Conservation (phyloP, 2,329 filamentous ascomycete species). For the Myotisia sp. region DNA sequence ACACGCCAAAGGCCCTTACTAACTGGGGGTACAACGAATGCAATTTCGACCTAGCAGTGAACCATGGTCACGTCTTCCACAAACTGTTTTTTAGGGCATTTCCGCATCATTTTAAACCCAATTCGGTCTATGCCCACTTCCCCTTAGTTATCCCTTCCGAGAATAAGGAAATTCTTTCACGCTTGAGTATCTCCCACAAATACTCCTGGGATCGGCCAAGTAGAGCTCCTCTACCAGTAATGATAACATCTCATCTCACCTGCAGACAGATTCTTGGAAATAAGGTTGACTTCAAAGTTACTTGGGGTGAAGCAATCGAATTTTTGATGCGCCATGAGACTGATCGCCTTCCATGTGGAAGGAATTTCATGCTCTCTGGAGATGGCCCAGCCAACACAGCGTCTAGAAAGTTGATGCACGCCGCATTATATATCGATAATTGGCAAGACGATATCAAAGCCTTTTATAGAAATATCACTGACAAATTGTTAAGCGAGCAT, state of each 20-base stretch:
- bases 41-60: conserved; percentile 17
- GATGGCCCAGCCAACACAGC: conserved; percentile 11
- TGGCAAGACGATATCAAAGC: conserved; percentile 11
- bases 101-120: conserved; percentile 16
- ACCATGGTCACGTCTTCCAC: conserved; percentile 19
- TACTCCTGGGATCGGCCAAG: conserved; percentile 14
- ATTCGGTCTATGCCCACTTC: conserved; percentile 17
- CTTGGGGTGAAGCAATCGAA: conserved; percentile 14
- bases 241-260: conserved; percentile 11
- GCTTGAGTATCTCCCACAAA: conserved; percentile 11
- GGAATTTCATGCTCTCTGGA: conserved; percentile 15
- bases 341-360: conserved; percentile 13
- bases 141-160: conserved; percentile 17
- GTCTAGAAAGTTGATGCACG: conserved; percentile 13
- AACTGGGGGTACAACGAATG: conserved; percentile 29
- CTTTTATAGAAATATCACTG: conserved; percentile 12
- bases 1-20: conserved; percentile 21
- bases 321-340: conserved; percentile 10
- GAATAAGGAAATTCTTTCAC: conserved; percentile 16
- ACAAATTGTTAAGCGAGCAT: conserved; percentile 16
- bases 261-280: conserved; percentile 14
- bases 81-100: conserved; percentile 18
- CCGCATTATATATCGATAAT: conserved; percentile 12
- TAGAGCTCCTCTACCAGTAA: conserved; percentile 8
- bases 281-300: conserved; percentile 15